A percentile compares a stretch with the other conserved stretches of the same genome.
Conservation (phyloP, 2,329 filamentous ascomycete species). For the Scedosporium apiospermum region DNA sequence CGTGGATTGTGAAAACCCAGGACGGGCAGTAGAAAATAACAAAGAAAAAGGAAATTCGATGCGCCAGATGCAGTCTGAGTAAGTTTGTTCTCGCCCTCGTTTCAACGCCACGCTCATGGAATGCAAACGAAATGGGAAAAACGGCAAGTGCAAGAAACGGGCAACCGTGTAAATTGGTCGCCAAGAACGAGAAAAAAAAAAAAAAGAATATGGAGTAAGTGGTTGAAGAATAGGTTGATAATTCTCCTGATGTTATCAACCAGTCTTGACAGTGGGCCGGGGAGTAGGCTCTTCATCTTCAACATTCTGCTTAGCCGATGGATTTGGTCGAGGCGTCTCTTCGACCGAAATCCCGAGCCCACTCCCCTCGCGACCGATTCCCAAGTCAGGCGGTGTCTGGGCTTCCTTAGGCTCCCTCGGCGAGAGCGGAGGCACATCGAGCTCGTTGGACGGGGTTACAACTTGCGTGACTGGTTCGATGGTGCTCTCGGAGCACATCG, state of each 20-base stretch:
- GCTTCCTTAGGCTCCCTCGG: constrained; percentile 11
- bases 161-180: not conserved
- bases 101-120: constrained; percentile 7
- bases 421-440: constrained; percentile 21
- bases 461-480: constrained; percentile 43
- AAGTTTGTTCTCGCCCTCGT: constrained; percentile 3
- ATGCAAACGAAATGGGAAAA: constrained; percentile 1
- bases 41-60: not conserved
- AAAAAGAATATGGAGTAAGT: not conserved
- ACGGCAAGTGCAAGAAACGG: not conserved
- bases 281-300: constrained; percentile 31
- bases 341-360: constrained; percentile 20
- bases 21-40: not conserved
- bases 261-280: constrained; percentile 18
- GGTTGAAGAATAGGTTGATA: not conserved
- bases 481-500: constrained; percentile 38
- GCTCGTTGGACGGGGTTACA: constrained; percentile 37
- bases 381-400: constrained; percentile 21
- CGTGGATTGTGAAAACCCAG: not conserved
- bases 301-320: constrained; percentile 11
- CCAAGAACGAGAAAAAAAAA: not conserved
- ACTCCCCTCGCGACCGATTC: constrained; percentile 11
- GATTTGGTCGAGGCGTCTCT: constrained; percentile 32
- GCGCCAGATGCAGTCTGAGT: constrained; percentile 7
- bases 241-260: not conserved